Evolutionary conservation across 2,329 filamentous ascomycete genomes (phyloP).

Genomic region (Colletotrichum truncatum): DNA sequence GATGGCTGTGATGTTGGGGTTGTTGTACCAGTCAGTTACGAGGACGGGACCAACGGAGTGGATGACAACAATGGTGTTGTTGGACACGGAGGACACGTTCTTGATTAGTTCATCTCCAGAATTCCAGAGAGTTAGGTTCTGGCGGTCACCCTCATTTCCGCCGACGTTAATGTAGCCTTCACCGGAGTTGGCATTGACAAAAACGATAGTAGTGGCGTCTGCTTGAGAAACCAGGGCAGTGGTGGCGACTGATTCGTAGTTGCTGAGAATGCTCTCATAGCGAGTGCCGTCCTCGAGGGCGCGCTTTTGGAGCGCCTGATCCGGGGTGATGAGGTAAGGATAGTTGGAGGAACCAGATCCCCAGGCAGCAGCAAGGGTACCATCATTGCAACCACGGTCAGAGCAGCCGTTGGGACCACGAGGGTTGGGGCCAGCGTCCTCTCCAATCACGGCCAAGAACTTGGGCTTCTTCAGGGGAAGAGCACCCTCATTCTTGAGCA

Average conservation of each 20-base stretch:
- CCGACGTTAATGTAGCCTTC: conserved; percentile 89
- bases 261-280: conserved; percentile 74
- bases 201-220: conserved; percentile 81
- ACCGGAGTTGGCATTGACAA: conserved; percentile 87
- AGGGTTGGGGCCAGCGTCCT: conserved; percentile 81
- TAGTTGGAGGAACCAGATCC: conserved; percentile 79
- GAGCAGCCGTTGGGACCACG: conserved; percentile 81
- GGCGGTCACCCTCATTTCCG: conserved; percentile 86
- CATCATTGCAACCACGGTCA: conserved; percentile 70
- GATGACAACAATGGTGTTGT: conserved; percentile 92
- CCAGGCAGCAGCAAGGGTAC: conserved; percentile 80
- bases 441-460: conserved; percentile 80
- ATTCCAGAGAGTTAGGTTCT: conserved; percentile 91
- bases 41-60: conserved; percentile 86
- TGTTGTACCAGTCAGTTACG: conserved; percentile 77
- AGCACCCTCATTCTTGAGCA: conserved; percentile 84
- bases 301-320: conserved; percentile 72
- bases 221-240: conserved; percentile 67
- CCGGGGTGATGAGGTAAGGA: conserved; percentile 80
- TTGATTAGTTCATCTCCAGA: conserved; percentile 83
- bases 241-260: conserved; percentile 70
- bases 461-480: conserved; percentile 83
- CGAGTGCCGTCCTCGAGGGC: conserved; percentile 66
- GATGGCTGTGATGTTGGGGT: conserved; percentile 84
- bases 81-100: conserved; percentile 79